Base-by-base conservation (phyloP, 129 eudicot species). In the Lactuca sativa region DNA sequence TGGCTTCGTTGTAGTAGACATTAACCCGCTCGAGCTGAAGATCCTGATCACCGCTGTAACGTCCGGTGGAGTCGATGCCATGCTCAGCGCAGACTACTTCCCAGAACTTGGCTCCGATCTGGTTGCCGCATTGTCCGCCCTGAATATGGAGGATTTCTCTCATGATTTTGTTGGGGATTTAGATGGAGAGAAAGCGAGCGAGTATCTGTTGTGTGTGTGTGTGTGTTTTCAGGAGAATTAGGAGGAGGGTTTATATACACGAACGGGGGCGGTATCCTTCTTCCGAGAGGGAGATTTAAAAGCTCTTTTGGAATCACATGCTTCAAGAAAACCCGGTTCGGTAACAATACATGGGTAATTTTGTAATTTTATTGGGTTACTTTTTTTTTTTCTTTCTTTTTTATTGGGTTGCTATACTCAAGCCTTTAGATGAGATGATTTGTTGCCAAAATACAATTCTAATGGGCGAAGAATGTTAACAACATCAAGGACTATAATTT, bases 41-140 rank as follows among this genome's bases (percentile, higher is more conserved):
- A 13, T 77, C 85, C 0, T 86, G 78, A 55, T 74, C 83, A 13
- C 90, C 90, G 18, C 38, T 15, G 84, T 83, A 83, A 9, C 85
- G 83, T 12, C 95, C 91, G 59, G 91, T 83, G 68, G 95, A 79
- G 67, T 87, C 90, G 78, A 87, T 87, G 64, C 90, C 95, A 71
- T 87, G 95, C 67, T 87, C 90, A 4, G 88, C 85, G 37, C 95
- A 87, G 44, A 87, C 90, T 10, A 84, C 95, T 38, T 84, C 95
- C 95, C 95, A 88, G 74, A 88, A 88, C 84, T 88, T 88, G 51
- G 90, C 90, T 15, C 95, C 90, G 64, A 88, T 88, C 54, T 88
- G 95, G 82, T 88, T 88, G 72, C 95, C 95, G 30, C 95, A 88
- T 72, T 88, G 95, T 31, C 95, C 95, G 9, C 88, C 95, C 55